A percentile compares a stretch with the other conserved stretches of the same genome.
These are phyloP conservation scores for Penicillium sclerotigenum DNA, from an alignment of 2,329 filamentous ascomycete genomes.

Conservation along the genomic window DNA sequence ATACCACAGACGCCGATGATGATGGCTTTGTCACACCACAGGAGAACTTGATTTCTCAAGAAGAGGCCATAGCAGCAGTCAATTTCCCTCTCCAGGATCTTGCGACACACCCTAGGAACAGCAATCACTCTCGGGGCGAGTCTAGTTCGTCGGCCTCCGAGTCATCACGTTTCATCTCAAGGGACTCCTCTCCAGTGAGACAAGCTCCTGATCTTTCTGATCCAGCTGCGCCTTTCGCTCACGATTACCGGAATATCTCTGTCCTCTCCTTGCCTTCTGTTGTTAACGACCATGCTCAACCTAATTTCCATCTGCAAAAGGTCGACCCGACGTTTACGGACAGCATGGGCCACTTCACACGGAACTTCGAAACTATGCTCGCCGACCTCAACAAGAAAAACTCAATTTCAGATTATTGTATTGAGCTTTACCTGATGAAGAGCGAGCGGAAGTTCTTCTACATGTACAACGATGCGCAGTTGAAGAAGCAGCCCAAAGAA, in stretches of 20 bases:
- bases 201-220: neutral
- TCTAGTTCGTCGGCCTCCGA: slow-evolving; percentile 4
- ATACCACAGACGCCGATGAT: slow-evolving; percentile 22
- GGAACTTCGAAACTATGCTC: slow-evolving; percentile 56
- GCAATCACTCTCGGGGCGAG: neutral
- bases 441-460: slow-evolving; percentile 66
- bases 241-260: slow-evolving; percentile 39
- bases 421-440: slow-evolving; percentile 62
- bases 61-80: slow-evolving; percentile 2
- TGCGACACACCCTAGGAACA: neutral
- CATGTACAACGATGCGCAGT: slow-evolving; percentile 56
- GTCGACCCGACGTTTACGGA: slow-evolving; percentile 67
- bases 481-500: slow-evolving; percentile 48
- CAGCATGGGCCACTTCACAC: slow-evolving; percentile 59
- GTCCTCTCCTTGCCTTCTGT: slow-evolving; percentile 56
- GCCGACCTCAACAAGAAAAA: slow-evolving; percentile 55
- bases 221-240: neutral
- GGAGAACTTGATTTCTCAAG: neutral
- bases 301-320: slow-evolving; percentile 61
- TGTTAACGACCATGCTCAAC: slow-evolving; percentile 55
- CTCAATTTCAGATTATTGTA: slow-evolving; percentile 58
- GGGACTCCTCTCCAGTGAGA: slow-evolving; percentile 47
- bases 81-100: slow-evolving; percentile 3
- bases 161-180: slow-evolving; percentile 10
- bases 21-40: slow-evolving; percentile 26